Base-by-base conservation (phyloP, 331 rosid species). In the Erythrophleum ivorense region DNA sequence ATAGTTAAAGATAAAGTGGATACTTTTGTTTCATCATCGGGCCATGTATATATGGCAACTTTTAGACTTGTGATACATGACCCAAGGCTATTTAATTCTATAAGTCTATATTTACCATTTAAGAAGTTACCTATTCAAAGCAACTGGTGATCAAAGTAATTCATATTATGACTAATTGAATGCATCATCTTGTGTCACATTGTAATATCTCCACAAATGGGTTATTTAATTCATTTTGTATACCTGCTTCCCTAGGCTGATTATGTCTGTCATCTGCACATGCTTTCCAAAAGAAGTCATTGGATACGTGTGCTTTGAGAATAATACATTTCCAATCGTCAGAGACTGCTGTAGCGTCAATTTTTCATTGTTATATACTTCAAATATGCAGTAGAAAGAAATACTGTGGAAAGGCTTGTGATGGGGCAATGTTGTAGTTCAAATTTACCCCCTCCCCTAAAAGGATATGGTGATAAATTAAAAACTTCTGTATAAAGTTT, bases 91-190 rank as follows among this genome's bases (percentile, higher is more conserved):
- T 24, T 29, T 59, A 9, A 8, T 24, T 29, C 36, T 8, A 21
- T 9, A 24, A 46, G 21, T 71, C 21, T 71, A 21, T 48, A 2
- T 60, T 71, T 71, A 7, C 10, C 33, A 6, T 59, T 59, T 4
- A 24, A 59, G 9, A n/a, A 55, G 62, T 10, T 21, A 7, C 15
- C 14, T 59, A 59, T 24, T 59, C 6, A 1, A 9, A 21, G 48
- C 1, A n/a, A 19, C 33, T 43, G 21, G n/a, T 18, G 18, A 48
- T 24, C 12, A 14, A 72, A 7, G 45, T 38, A 50, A 50, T 33
- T 31, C 15, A 50, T 72, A 24, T 72, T 49, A 72, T 72, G 77
- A 72, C 33, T 73, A 21, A 13, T 52, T 33, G 33, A 16, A 52
- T 52, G 48, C 63, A 34, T 48, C 48, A 73, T 6, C 62, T 2